Evolutionary conservation across 768 basidiomycete genomes (phyloP).

Genomic region (Tubosaeta brunneosetosa): DNA sequence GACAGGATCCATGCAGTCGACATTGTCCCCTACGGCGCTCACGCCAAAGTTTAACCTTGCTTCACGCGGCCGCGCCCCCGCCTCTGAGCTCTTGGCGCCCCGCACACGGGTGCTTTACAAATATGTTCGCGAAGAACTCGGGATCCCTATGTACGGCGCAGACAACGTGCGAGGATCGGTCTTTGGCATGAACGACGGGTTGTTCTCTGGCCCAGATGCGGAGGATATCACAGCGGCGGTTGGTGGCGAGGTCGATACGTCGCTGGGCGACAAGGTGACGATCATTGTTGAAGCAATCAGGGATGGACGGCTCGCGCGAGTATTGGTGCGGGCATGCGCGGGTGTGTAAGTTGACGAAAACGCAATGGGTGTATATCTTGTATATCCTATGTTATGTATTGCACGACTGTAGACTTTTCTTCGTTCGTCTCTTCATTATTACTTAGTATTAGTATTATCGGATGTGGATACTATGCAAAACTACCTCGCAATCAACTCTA

Average conservation of each 20-base stretch:
- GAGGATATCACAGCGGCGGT: slow-evolving; percentile 38
- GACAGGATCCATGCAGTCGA: background rate
- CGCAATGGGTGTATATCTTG: background rate
- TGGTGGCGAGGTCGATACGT: slow-evolving; percentile 37
- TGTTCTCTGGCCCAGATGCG: background rate
- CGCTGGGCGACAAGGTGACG: slow-evolving; percentile 66
- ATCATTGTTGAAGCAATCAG: slow-evolving; percentile 77
- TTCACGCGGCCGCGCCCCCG: slow-evolving; percentile 57
- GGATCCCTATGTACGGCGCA: slow-evolving; percentile 75
- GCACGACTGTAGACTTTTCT: background rate
- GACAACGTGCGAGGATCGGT: slow-evolving; percentile 63
- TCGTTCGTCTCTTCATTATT: background rate
- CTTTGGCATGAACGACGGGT: slow-evolving; percentile 43
- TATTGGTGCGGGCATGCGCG: slow-evolving; percentile 52
- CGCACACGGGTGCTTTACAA: slow-evolving; percentile 68
- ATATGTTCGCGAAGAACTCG: slow-evolving; percentile 65
- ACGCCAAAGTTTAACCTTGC: slow-evolving; percentile 40
- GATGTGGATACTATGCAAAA: background rate
- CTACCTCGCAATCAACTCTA: background rate
- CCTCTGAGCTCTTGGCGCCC: slow-evolving; percentile 50
- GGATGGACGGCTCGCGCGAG: slow-evolving; percentile 60
- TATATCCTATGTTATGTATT: background rate
- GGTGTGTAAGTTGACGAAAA: slow-evolving; percentile 11
- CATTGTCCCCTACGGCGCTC: slow-evolving; percentile 16
- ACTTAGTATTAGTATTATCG: background rate